These are phyloP conservation scores for Pythium rishiriense DNA, from an alignment of 352 stramenopile genomes.

Conservation along the genomic window DNA sequence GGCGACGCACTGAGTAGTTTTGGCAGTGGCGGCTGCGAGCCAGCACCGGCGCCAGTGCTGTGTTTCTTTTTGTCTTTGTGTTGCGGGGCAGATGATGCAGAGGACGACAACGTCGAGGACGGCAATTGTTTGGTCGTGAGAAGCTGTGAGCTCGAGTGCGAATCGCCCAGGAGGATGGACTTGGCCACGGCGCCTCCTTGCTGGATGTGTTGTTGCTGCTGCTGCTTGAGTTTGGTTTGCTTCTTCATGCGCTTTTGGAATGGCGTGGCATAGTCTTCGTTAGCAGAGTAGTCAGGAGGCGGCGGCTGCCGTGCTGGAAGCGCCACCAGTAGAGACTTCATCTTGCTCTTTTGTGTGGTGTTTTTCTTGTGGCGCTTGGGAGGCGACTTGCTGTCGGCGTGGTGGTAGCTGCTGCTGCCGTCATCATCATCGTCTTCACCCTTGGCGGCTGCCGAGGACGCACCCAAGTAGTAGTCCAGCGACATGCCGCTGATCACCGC, in stretches of 20 bases:
- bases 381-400: conserved; percentile 34
- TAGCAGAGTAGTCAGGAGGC: conserved; percentile 13
- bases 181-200: conserved; percentile 36
- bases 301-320: conserved; percentile 1
- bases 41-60: conserved; percentile 31
- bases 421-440: conserved; percentile 16
- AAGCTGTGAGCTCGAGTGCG: conserved; percentile 23
- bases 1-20: conserved; percentile 41
- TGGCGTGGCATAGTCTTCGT: conserved; percentile 37
- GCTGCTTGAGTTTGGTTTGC: conserved; percentile 44
- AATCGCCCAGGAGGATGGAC: conserved; percentile 52
- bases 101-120: conserved; percentile 1
- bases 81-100: conserved; percentile 4
- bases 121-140: conserved; percentile 26
- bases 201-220: conserved; percentile 33
- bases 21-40: conserved; percentile 41
- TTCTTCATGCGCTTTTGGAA: conserved; percentile 52
- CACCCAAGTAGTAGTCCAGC: conserved; percentile 59
- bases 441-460: conserved; percentile 17
- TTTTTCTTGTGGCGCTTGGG: conserved; percentile 36
- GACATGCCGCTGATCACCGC: conserved; percentile 58
- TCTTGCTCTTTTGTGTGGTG: conserved; percentile 27
- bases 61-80: conserved; percentile 43
- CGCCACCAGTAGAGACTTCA: conserved; percentile 14
- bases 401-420: conserved; percentile 8